Conservation (phyloP, 1,139 yeast species). For the Geotrichum macrosporum region DNA sequence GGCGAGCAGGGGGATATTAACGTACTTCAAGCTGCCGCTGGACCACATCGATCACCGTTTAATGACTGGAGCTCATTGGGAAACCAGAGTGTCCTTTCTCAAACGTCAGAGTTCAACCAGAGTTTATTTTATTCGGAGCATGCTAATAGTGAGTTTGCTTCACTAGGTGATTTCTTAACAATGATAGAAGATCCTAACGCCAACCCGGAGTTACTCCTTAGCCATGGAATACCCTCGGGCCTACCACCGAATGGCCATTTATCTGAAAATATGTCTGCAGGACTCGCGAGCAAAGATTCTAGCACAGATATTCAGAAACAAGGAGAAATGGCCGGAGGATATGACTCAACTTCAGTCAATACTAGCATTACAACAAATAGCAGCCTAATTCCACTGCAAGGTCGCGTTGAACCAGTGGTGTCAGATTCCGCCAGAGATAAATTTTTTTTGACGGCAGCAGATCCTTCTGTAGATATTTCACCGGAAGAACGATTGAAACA, state of each 20-base stretch:
- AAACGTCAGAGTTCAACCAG: conserved; percentile 31
- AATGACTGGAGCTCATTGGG: conserved; percentile 30
- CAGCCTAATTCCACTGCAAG: conserved; percentile 1
- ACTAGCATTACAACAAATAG: conserved; percentile 7
- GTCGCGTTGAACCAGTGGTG: conserved; percentile 21
- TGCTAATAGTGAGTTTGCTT: conserved; percentile 89
- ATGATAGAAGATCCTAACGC: conserved; percentile 76
- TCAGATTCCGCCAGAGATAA: conserved; percentile 81
- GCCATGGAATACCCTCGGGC: conserved; percentile 11
- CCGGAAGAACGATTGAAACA: conserved; percentile 93
- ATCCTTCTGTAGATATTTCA: conserved; percentile 89
- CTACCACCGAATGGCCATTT: conserved; percentile 10
- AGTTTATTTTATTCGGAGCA: conserved; percentile 77
- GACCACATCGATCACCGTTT: conserved; percentile 11
- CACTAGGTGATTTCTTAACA: conserved; percentile 80
- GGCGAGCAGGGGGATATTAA: conserved; percentile 4
- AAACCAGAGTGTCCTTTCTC: conserved; percentile 28
- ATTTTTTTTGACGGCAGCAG: conserved; percentile 94
- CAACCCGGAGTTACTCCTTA: conserved; percentile 17
- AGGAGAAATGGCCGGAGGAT: conserved; percentile 9
- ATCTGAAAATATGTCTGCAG: conserved; percentile 20
- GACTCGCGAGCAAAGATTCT: conserved; percentile 20
- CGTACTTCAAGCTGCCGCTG: conserved; percentile 1
- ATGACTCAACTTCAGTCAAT: conserved; percentile 10
- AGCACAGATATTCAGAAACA: conserved; percentile 19